Evolutionary conservation across 768 basidiomycete genomes (phyloP).

Genomic region (Nidula microcarpa): DNA sequence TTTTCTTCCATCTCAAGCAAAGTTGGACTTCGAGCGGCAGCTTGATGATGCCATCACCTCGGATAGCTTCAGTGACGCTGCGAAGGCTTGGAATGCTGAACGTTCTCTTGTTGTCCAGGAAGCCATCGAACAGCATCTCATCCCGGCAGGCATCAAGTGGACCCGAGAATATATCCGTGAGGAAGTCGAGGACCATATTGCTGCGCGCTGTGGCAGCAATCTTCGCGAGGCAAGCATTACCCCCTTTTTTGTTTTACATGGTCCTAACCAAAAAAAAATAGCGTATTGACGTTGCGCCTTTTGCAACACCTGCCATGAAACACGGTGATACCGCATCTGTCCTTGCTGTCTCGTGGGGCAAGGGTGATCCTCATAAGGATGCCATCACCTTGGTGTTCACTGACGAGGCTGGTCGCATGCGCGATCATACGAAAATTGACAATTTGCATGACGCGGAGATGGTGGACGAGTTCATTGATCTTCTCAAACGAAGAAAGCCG

Average conservation of each 20-base stretch:
- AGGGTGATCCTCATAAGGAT: constrained; percentile 91
- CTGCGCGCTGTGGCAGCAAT: constrained; percentile 59
- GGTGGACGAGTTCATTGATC: constrained; percentile 71
- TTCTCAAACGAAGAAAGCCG: constrained; percentile 80
- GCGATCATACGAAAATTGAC: constrained; percentile 88
- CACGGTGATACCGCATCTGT: constrained; percentile 74
- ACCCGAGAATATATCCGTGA: constrained; percentile 83
- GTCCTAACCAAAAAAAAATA: constrained; percentile 22
- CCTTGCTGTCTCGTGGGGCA: constrained; percentile 90
- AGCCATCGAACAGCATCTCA: constrained; percentile 74
- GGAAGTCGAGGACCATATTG: constrained; percentile 85
- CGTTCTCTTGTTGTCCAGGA: constrained; percentile 76
- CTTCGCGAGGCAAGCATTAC: constrained; percentile 60
- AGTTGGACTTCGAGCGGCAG: constrained; percentile 66
- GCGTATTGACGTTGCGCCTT: constrained; percentile 85
- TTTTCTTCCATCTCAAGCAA: constrained; percentile 56
- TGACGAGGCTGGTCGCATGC: constrained; percentile 84
- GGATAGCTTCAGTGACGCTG: constrained; percentile 79
- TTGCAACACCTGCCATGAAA: constrained; percentile 54
- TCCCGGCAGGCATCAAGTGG: constrained; percentile 87
- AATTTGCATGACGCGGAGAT: constrained; percentile 73
- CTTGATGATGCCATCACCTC: constrained; percentile 83
- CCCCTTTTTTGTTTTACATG: constrained; percentile 9
- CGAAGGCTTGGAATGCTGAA: constrained; percentile 89
- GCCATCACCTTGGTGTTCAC: constrained; percentile 81